Conservation (phyloP, 805 yeast genomes). For the Kodamaea hsintzibuensis region DNA sequence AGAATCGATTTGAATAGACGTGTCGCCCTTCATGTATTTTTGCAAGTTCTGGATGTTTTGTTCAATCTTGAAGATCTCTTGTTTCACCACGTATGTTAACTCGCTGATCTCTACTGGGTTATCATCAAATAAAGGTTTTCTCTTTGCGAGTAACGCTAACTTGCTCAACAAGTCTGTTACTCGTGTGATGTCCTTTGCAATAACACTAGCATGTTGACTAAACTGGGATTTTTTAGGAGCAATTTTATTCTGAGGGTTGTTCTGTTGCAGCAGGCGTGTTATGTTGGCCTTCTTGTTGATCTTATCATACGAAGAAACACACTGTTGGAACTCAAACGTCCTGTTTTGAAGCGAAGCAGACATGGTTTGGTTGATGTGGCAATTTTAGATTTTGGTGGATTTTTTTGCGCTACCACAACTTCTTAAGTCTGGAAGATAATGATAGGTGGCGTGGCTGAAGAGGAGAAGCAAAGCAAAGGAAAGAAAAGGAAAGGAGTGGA, state of each 20-base stretch:
- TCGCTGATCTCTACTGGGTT: slow-evolving; percentile 93
- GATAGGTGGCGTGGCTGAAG: too few relatives aligned
- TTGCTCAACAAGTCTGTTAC: slow-evolving; percentile 80
- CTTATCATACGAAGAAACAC: slow-evolving; percentile 75
- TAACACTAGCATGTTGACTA: slow-evolving; percentile 67
- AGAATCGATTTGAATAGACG: slow-evolving; percentile 46
- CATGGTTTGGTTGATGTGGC: slow-evolving; percentile 9
- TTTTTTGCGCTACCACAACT: neutral
- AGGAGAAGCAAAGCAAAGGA: too few relatives aligned
- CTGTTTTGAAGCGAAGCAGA: slow-evolving; percentile 63
- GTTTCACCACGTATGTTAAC: slow-evolving; percentile 82
- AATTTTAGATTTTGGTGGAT: neutral
- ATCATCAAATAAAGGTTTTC: slow-evolving; percentile 91
- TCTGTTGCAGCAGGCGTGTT: slow-evolving; percentile 11
- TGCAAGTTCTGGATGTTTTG: slow-evolving; percentile 65
- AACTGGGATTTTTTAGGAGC: slow-evolving; percentile 37
- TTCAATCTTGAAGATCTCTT: slow-evolving; percentile 82
- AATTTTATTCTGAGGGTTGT: slow-evolving; percentile 3
- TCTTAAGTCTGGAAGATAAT: too few relatives aligned
- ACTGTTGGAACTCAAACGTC: slow-evolving; percentile 89
- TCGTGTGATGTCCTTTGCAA: slow-evolving; percentile 86
- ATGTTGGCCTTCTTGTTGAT: slow-evolving; percentile 46
- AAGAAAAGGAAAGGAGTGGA: too few relatives aligned
- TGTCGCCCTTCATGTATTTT: slow-evolving; percentile 47
- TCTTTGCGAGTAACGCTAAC: slow-evolving; percentile 80